Evolutionary conservation across 2,329 filamentous ascomycete genomes (phyloP).

Genomic region (Polychaeton citri): DNA sequence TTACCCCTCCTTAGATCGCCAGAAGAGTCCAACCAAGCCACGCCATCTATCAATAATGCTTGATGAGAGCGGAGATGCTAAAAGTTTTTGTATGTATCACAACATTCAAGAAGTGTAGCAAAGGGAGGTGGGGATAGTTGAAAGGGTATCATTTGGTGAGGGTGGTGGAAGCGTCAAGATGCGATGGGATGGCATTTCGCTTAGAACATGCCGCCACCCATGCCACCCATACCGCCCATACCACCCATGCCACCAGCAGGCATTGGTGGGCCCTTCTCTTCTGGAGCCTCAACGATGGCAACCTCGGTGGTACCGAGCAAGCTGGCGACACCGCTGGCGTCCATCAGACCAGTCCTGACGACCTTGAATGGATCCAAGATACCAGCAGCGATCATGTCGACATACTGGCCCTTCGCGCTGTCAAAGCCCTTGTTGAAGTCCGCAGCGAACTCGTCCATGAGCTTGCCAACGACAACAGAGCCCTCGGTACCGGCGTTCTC

Average conservation of each 20-base stretch:
- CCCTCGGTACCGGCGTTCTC: conserved; percentile 97
- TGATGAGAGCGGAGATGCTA: not conserved
- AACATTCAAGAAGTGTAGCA: conserved; percentile 1
- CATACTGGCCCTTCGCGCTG: conserved; percentile 92
- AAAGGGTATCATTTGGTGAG: not conserved
- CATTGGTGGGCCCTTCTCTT: conserved; percentile 61
- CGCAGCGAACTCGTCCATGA: conserved; percentile 76
- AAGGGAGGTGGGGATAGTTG: too few species aligned
- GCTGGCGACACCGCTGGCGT: conserved; percentile 91
- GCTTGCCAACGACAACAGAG: conserved; percentile 92
- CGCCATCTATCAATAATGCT: not conserved
- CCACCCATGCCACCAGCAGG: conserved; percentile 32
- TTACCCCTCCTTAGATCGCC: not conserved
- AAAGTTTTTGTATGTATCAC: not conserved
- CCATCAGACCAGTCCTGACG: conserved; percentile 86
- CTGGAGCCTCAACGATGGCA: conserved; percentile 87
- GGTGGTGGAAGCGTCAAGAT: not conserved
- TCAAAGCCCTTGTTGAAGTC: conserved; percentile 99
- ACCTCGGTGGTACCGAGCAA: conserved; percentile 97
- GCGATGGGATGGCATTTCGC: conserved; percentile 1
- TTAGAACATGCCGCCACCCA: conserved; percentile 32
- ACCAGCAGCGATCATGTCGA: conserved; percentile 94
- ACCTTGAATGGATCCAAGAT: conserved; percentile 99
- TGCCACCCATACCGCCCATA: conserved; percentile 49
- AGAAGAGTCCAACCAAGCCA: not conserved